A percentile compares a stretch with the other conserved stretches of the same genome.
phyloP scores from a whole-genome alignment of 2,329 filamentous ascomycete species.

The Colletotrichum lindemuthianum region DNA sequence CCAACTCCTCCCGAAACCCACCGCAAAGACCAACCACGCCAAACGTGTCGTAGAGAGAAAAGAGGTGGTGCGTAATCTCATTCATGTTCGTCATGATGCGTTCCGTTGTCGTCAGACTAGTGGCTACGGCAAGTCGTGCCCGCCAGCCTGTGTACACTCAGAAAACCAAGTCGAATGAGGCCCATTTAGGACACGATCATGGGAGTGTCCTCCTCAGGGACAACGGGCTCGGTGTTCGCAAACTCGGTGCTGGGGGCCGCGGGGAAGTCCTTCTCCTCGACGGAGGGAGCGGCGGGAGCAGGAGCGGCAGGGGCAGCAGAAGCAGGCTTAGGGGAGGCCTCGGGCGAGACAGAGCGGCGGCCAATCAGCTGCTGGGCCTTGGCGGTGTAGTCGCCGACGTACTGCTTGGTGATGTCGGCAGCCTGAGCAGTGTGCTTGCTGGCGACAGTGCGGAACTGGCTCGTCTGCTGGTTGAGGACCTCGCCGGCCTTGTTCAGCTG shows the following conservation, averaged over 20 bases:
- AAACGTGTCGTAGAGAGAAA: constrained; percentile 27
- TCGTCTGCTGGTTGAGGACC: constrained; percentile 69
- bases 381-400: constrained; percentile 73
- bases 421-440: constrained; percentile 72
- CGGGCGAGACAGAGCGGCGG: constrained; percentile 56
- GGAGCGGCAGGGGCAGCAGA: constrained; percentile 38
- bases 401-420: constrained; percentile 72
- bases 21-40: constrained; percentile 26
- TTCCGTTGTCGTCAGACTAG: constrained; percentile 35
- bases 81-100: constrained; percentile 35
- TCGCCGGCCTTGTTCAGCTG: constrained; percentile 68
- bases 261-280: constrained; percentile 41
- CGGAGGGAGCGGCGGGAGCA: constrained; percentile 26
- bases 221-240: constrained; percentile 37
- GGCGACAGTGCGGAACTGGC: constrained; percentile 69
- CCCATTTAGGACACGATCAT: constrained; percentile 37
- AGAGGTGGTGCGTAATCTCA: constrained; percentile 25
- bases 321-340: constrained; percentile 50
- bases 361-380: constrained; percentile 74
- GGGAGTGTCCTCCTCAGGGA: constrained; percentile 42
- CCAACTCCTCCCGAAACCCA: constrained; percentile 29
- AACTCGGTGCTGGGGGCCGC: constrained; percentile 35
- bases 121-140: constrained; percentile 14
- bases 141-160: constrained; percentile 26
- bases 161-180: constrained; percentile 31